phyloP scores from a whole-genome alignment of 202 grass and related monocot species.

The Brachypodium distachyon region DNA sequence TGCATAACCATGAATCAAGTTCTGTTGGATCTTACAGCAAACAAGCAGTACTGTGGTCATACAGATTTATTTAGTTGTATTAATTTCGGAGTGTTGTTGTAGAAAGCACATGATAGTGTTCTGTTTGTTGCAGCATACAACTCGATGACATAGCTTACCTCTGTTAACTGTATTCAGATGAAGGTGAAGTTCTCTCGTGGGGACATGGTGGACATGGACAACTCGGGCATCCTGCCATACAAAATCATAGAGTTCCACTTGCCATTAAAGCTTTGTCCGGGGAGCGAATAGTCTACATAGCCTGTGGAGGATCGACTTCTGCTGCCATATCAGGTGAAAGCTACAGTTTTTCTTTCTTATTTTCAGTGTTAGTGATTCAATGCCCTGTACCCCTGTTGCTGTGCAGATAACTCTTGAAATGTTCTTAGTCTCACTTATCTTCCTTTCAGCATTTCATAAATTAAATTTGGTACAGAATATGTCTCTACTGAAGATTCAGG shows the following conservation, averaged over 20 bases:
- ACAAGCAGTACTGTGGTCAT: neutral
- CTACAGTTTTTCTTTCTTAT: neutral
- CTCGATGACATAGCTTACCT: neutral
- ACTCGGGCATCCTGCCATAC: constrained; percentile 66
- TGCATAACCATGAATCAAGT: neutral
- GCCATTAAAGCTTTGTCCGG: constrained; percentile 60
- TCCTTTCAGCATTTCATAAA: neutral
- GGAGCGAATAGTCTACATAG: constrained; percentile 58
- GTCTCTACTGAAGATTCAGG: neutral
- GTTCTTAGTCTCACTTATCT: neutral
- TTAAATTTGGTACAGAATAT: neutral
- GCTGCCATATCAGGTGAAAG: constrained; percentile 83
- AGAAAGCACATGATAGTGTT: neutral
- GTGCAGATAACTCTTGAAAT: neutral
- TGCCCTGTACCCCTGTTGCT: neutral
- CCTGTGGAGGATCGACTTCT: constrained; percentile 93
- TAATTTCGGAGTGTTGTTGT: neutral
- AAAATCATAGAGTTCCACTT: constrained; percentile 77
- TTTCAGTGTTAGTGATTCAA: neutral
- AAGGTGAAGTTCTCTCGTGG: constrained; percentile 87
- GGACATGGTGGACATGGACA: constrained; percentile 85
- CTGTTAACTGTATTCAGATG: constrained; percentile 38
- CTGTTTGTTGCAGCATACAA: constrained; percentile 1
- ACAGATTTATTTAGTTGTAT: neutral
- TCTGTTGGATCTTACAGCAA: neutral